Conservation (phyloP, 805 yeast genomes). For the Candida gorgasii region DNA sequence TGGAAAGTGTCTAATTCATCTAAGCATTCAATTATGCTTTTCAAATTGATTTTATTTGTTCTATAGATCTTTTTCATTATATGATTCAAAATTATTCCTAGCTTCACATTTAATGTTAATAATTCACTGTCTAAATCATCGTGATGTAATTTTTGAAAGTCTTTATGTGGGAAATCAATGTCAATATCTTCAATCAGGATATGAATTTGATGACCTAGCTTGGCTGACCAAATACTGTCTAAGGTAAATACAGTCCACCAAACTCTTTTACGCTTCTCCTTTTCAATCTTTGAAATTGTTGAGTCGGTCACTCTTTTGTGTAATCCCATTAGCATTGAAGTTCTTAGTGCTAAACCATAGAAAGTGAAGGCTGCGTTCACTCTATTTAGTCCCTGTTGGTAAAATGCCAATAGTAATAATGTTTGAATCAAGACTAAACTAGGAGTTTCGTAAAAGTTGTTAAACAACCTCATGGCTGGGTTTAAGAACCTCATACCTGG, state of each 20-base stretch:
- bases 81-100: conserved; percentile 35
- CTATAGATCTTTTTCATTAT: conserved; percentile 31
- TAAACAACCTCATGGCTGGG: conserved; percentile 30
- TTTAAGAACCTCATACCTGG: conserved; percentile 37
- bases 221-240: conserved; percentile 39
- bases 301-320: conserved; percentile 23
- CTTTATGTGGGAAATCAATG: conserved; percentile 33
- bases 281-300: neutral
- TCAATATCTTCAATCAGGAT: conserved; percentile 41
- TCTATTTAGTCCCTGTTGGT: conserved; percentile 34
- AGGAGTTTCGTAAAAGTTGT: conserved; percentile 29
- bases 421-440: conserved; percentile 32
- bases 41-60: conserved; percentile 26
- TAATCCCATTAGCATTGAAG: conserved; percentile 35
- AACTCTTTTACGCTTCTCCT: conserved; percentile 33
- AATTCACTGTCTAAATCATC: conserved; percentile 29
- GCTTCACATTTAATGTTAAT: conserved; percentile 35
- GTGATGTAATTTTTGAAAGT: conserved; percentile 20
- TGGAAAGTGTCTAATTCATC: conserved; percentile 38
- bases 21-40: conserved; percentile 37
- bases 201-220: conserved; percentile 36
- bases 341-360: conserved; percentile 40
- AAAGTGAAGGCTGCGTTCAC: conserved; percentile 37
- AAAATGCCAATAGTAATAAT: conserved; percentile 33
- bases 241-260: conserved; percentile 44